Evolutionary conservation across 768 basidiomycete genomes (phyloP).

Genomic region (Xanthoconium stramineum): DNA sequence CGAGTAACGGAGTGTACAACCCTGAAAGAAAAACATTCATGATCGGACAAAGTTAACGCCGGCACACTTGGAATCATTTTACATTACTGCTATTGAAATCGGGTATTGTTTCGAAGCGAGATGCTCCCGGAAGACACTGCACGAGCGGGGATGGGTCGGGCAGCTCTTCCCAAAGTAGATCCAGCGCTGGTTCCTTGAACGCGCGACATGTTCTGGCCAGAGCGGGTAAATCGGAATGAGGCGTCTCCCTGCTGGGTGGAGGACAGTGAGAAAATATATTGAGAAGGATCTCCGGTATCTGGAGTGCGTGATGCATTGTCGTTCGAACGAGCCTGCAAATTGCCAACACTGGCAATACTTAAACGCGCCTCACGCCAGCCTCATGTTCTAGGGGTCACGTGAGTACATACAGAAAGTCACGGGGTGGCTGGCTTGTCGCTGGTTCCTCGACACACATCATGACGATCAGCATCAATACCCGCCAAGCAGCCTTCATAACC

Average conservation of each 20-base stretch:
- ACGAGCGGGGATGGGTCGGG: background rate
- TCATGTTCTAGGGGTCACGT: background rate
- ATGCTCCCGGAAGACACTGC: background rate
- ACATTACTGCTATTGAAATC: background rate
- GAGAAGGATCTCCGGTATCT: slow-evolving; percentile 1
- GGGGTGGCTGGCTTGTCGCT: too few relatives aligned
- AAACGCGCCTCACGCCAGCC: too few relatives aligned
- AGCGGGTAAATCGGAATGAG: background rate
- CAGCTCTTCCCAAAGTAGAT: background rate
- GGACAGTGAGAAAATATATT: background rate
- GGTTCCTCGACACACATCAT: slow-evolving; percentile 1
- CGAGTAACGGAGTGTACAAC: background rate
- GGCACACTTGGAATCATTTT: too few relatives aligned
- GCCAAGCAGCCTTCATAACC: slow-evolving; percentile 36
- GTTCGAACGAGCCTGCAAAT: too few relatives aligned
- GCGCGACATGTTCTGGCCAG: background rate
- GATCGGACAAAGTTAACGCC: background rate
- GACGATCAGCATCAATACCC: slow-evolving; percentile 19
- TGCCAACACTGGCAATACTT: too few relatives aligned
- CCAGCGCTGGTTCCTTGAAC: background rate
- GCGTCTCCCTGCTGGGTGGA: background rate
- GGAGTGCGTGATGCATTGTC: slow-evolving; percentile 7
- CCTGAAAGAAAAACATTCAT: background rate
- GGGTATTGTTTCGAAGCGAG: too few relatives aligned
- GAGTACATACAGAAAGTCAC: too few relatives aligned